phyloP scores from a whole-genome alignment of 2,329 filamentous ascomycete species.

The Rosellinia necatrix region DNA sequence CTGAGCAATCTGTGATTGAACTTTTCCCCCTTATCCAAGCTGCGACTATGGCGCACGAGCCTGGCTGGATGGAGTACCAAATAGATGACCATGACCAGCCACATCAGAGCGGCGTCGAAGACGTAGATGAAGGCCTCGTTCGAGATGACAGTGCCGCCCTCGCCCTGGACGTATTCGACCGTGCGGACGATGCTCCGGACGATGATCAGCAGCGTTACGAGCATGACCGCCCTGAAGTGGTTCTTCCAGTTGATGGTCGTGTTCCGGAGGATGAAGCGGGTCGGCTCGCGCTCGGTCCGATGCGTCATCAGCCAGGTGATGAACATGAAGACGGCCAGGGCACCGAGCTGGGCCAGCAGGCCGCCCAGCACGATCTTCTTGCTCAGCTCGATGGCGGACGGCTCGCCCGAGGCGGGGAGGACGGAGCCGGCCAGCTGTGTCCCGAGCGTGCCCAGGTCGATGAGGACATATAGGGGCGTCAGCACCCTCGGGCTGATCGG shows the following conservation, averaged over 20 bases:
- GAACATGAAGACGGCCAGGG: conserved; percentile 55
- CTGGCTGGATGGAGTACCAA: conserved; percentile 6
- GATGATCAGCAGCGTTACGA: conserved; percentile 47
- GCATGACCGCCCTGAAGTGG: conserved; percentile 40
- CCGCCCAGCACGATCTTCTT: conserved; percentile 53
- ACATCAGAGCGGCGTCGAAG: conserved; percentile 51
- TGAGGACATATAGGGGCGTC: conserved; percentile 52
- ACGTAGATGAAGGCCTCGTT: conserved; percentile 50
- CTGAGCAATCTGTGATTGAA: neutral
- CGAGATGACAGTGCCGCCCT: conserved; percentile 46
- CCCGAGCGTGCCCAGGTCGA: conserved; percentile 50
- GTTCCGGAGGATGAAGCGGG: neutral
- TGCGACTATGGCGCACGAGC: conserved; percentile 1
- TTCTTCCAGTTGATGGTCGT: conserved; percentile 18
- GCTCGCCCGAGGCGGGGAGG: conserved; percentile 28
- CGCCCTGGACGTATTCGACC: conserved; percentile 52
- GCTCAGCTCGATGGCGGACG: conserved; percentile 37
- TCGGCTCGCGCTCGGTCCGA: conserved; percentile 23
- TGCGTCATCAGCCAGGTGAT: conserved; percentile 48
- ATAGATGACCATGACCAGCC: conserved; percentile 47
- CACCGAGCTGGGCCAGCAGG: conserved; percentile 54
- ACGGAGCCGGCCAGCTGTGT: conserved; percentile 46
- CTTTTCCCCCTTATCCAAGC: neutral
- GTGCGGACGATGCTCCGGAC: conserved; percentile 52
- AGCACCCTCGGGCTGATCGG: conserved; percentile 39